phyloP scores from a whole-genome alignment of 73 alveolate genomes.

The Durusdinium trenchii region DNA sequence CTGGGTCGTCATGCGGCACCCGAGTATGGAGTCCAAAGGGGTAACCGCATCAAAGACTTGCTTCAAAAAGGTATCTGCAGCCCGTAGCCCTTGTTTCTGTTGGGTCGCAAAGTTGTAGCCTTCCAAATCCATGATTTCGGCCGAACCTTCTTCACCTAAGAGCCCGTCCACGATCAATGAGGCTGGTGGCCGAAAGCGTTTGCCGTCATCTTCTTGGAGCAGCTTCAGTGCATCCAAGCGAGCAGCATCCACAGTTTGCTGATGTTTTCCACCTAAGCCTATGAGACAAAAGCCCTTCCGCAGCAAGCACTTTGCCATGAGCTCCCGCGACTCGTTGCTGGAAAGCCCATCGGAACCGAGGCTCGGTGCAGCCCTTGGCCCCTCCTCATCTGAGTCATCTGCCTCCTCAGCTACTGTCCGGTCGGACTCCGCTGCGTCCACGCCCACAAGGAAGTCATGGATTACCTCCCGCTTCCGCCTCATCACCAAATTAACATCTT shows the following conservation, averaged over 20 bases:
- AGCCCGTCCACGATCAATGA: constrained; percentile 71
- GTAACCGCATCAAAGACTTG: constrained; percentile 7
- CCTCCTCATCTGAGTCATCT: constrained; percentile 33
- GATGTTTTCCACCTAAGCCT: constrained; percentile 4
- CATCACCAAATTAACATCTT: constrained; percentile 1
- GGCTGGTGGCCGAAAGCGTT: constrained; percentile 47
- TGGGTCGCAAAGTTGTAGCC: constrained; percentile 59
- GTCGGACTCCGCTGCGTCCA: neutral
- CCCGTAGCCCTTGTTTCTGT: constrained; percentile 54
- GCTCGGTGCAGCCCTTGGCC: neutral
- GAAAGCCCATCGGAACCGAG: constrained; percentile 4
- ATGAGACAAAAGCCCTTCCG: constrained; percentile 31
- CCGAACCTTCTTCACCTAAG: constrained; percentile 82
- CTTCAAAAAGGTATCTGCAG: constrained; percentile 45
- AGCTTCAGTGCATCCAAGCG: constrained; percentile 64
- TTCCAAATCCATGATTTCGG: constrained; percentile 76
- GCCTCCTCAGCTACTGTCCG: neutral
- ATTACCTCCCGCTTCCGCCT: constrained; percentile 65
- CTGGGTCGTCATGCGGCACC: constrained; percentile 47
- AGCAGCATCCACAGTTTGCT: constrained; percentile 35
- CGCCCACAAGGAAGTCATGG: constrained; percentile 50
- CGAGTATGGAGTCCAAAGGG: constrained; percentile 56
- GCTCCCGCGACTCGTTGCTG: neutral
- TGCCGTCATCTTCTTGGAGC: constrained; percentile 45
- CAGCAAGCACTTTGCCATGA: constrained; percentile 5